Evolutionary conservation across 306 rosid genomes (phyloP).

Genomic region (Ziziphus jujuba): DNA sequence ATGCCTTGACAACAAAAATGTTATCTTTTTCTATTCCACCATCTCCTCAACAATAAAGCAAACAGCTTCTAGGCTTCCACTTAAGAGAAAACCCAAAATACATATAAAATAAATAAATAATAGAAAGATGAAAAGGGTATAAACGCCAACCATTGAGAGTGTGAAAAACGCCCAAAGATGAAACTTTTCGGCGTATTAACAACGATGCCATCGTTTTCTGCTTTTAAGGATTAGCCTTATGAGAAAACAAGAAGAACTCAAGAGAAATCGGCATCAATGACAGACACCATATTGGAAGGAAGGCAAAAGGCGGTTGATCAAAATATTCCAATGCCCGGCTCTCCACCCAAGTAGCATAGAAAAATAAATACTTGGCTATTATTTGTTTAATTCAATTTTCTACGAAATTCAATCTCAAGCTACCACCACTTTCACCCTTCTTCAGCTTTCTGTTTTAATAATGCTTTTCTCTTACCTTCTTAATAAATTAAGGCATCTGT

Average conservation of each 20-base stretch:
- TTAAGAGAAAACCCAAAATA: neutral
- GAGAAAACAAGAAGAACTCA: neutral
- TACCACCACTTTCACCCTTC: too few species aligned
- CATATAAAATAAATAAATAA: neutral
- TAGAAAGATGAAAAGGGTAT: neutral
- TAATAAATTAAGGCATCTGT: too few species aligned
- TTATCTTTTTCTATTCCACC: neutral
- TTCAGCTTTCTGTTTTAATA: too few species aligned
- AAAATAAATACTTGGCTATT: too few species aligned
- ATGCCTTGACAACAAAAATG: neutral
- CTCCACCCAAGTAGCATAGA: neutral
- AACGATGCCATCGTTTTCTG: conserved; percentile 45
- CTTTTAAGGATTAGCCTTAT: neutral
- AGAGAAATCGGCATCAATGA: neutral
- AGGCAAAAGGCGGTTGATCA: conserved; percentile 10
- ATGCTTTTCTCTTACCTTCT: too few species aligned
- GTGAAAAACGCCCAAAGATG: conserved; percentile 32
- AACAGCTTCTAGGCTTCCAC: neutral
- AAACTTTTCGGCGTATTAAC: conserved; percentile 43
- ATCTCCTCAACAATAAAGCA: conserved; percentile 2
- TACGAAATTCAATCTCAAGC: too few species aligned
- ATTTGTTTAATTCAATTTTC: too few species aligned
- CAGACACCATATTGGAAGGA: neutral
- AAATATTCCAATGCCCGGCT: neutral
- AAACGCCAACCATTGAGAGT: conserved; percentile 38